Evolutionary conservation across 2,329 filamentous ascomycete species (phyloP).

Genomic region (Aspergillus terreus): DNA sequence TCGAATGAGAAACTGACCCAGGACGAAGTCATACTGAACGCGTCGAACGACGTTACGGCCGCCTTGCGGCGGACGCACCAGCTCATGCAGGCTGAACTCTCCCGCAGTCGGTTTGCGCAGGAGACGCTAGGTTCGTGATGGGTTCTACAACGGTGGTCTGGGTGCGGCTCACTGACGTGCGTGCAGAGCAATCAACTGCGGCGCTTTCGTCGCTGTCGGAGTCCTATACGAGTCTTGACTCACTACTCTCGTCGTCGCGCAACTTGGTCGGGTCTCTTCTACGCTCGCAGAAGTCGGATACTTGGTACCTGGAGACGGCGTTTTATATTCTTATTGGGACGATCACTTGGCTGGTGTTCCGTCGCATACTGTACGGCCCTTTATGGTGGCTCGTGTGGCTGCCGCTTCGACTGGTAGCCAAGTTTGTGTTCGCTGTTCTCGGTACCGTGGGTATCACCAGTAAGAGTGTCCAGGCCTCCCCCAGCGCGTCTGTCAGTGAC

Average conservation of each 20-base stretch:
- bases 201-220: conserved; percentile 78
- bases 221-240: conserved; percentile 75
- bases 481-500: conserved; percentile 16
- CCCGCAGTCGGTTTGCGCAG: conserved; percentile 82
- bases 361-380: conserved; percentile 82
- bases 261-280: conserved; percentile 75
- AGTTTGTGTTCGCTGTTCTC: conserved; percentile 54
- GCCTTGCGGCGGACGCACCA: conserved; percentile 82
- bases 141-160: neutral
- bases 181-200: conserved; percentile 67
- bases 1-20: conserved; percentile 56
- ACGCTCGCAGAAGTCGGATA: conserved; percentile 89
- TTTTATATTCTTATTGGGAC: conserved; percentile 78
- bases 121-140: conserved; percentile 62
- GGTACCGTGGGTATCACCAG: conserved; percentile 46
- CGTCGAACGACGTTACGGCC: conserved; percentile 78
- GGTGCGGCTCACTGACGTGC: conserved; percentile 5
- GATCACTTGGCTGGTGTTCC: conserved; percentile 79
- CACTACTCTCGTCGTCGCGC: conserved; percentile 69
- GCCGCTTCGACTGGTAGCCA: conserved; percentile 67
- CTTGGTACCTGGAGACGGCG: conserved; percentile 92
- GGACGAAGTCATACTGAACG: conserved; percentile 68
- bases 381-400: conserved; percentile 85
- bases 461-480: conserved; percentile 23
- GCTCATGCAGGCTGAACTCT: conserved; percentile 79